phyloP scores from a whole-genome alignment of 75 land plant genomes.

The Pinus taeda region DNA sequence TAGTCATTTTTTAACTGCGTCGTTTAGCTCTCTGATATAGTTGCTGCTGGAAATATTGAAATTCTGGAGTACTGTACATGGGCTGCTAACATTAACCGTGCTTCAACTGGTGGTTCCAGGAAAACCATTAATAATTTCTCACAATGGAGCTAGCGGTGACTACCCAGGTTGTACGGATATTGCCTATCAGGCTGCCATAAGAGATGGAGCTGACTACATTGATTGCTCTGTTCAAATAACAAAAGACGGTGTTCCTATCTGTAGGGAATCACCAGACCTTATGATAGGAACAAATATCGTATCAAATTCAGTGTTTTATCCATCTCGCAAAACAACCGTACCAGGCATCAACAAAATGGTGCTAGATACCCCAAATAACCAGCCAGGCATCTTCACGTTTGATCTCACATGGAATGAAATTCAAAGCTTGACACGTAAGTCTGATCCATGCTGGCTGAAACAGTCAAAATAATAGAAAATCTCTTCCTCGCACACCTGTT shows the following conservation, averaged over 20 bases:
- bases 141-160: constrained; percentile 85
- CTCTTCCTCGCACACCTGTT: not conserved
- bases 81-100: not conserved
- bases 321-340: constrained; percentile 18
- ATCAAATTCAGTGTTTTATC: constrained; percentile 23
- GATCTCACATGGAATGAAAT: constrained; percentile 84
- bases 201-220: constrained; percentile 76
- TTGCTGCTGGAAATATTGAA: not conserved
- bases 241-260: constrained; percentile 74
- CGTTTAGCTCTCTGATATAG: not conserved
- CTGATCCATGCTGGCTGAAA: not conserved
- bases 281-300: constrained; percentile 37
- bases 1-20: not conserved
- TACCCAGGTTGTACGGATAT: constrained; percentile 70
- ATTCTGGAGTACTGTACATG: not conserved
- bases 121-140: constrained; percentile 59
- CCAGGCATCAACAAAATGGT: constrained; percentile 29
- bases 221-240: constrained; percentile 88
- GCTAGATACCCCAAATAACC: too few relatives aligned
- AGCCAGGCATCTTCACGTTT: constrained; percentile 49
- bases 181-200: constrained; percentile 63
- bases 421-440: constrained; percentile 67
- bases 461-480: too few relatives aligned
- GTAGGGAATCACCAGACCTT: constrained; percentile 54
- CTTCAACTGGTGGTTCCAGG: constrained; percentile 6